Evolutionary conservation across 1,139 yeast species (phyloP).

Genomic region (Taiozyma sp.): DNA sequence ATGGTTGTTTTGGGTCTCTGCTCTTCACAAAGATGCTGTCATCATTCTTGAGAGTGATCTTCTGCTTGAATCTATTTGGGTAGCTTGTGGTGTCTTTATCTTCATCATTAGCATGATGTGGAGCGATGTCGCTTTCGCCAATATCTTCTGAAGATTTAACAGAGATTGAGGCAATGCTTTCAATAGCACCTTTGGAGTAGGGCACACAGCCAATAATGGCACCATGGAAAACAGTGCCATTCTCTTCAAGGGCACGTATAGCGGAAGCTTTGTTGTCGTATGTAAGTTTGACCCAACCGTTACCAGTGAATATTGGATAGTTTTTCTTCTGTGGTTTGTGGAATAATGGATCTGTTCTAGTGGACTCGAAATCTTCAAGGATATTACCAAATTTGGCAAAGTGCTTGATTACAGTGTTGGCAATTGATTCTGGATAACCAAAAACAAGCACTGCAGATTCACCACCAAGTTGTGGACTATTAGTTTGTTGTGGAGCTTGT

Average conservation of each 20-base stretch:
- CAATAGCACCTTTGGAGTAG: conserved; percentile 55
- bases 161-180: conserved; percentile 55
- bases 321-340: conserved; percentile 22
- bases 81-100: conserved; percentile 10
- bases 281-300: conserved; percentile 85
- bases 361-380: conserved; percentile 64
- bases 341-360: conserved; percentile 22
- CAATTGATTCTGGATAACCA: conserved; percentile 80
- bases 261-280: conserved; percentile 77
- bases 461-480: conserved; percentile 18
- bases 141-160: conserved; percentile 51
- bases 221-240: conserved; percentile 69
- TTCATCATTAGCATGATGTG: conserved; percentile 10
- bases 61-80: conserved; percentile 9
- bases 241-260: conserved; percentile 77
- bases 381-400: conserved; percentile 80
- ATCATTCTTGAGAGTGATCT: conserved; percentile 22
- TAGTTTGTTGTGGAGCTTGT: conserved; percentile 2
- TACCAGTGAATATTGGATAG: conserved; percentile 75
- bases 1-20: conserved; percentile 27
- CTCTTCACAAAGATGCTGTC: conserved; percentile 30
- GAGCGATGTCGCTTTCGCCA: conserved; percentile 32
- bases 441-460: conserved; percentile 77
- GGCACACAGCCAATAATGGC: conserved; percentile 75
- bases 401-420: conserved; percentile 64